Percentiles rank a stretch among this genome's conserved stretches.
Conservation (phyloP, 1,139 yeast genomes). For the Saccharomyces hybrid region DNA sequence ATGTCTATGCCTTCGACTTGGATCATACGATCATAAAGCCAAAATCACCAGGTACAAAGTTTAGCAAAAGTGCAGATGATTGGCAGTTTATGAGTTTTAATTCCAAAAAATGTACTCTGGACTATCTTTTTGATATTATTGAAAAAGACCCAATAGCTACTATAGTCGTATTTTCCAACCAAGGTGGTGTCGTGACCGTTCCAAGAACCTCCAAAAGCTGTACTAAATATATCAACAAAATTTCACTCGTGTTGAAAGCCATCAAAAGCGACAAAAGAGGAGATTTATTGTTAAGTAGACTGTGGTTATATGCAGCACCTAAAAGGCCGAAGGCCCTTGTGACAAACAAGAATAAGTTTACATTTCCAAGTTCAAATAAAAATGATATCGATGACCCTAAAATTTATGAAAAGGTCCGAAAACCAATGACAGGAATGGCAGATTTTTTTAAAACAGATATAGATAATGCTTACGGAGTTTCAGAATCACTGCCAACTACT, state of each 20-base stretch:
- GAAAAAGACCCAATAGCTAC: slow-evolving; percentile 20
- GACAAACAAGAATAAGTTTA: slow-evolving; percentile 6
- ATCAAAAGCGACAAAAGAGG: slow-evolving; percentile 14
- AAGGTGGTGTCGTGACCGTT: slow-evolving; percentile 46
- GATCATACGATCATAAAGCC: slow-evolving; percentile 31
- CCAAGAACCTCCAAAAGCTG: slow-evolving; percentile 47
- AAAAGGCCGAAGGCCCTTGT: slow-evolving; percentile 36
- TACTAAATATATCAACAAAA: slow-evolving; percentile 39
- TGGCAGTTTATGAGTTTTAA: slow-evolving; percentile 27
- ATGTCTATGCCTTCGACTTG: slow-evolving; percentile 28
- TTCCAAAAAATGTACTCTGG: slow-evolving; percentile 12
- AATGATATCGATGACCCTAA: slow-evolving; percentile 9
- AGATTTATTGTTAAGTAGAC: slow-evolving; percentile 25
- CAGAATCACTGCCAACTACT: not conserved
- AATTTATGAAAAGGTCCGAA: slow-evolving; percentile 43
- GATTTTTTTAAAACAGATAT: slow-evolving; percentile 38
- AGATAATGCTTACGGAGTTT: slow-evolving; percentile 1
- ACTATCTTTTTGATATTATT: slow-evolving; percentile 27
- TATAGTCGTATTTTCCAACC: slow-evolving; percentile 77
- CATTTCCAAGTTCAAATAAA: slow-evolving; percentile 11
- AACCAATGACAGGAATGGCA: slow-evolving; percentile 77
- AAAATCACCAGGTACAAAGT: slow-evolving; percentile 18
- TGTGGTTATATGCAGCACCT: slow-evolving; percentile 60
- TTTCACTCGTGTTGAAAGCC: slow-evolving; percentile 35
- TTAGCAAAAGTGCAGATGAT: slow-evolving; percentile 23